Evolutionary conservation across 306 rosid genomes (phyloP), one percentile per base, ranked within the genome.

Genomic region (Quercus alba): DNA sequence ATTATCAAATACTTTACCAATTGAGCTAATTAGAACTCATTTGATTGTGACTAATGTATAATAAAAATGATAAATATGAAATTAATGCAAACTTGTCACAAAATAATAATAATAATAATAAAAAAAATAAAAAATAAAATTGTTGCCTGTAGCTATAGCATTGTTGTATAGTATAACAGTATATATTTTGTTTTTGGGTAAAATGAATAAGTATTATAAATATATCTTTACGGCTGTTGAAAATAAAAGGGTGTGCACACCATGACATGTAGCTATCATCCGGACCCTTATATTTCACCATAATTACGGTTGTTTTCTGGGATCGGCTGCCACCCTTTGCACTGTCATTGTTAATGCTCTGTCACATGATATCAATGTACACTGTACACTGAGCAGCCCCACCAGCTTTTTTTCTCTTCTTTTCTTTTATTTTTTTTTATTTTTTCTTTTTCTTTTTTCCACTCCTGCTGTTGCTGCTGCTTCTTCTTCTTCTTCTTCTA

Each of bases 271-370:
- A 57, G 62, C 80, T 84, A 17, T 80, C 84, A 59, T 35, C 59
- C 41, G 56, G 61, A 59, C 51, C 35, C 72, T 74, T 78, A 21
- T 56, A 70, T 55, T 80, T 35, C 84, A 68, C 77, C 57, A 74
- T 78, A 81, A 83, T 83, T 86, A 78, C 69, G 74, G 84, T 80
- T 73, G 85, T 81, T 82, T 84, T 84, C 70, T 81, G 90, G 90
- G 90, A 86, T 86, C 87, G 80, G 87, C 90, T 84, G 87, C 89
- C 81, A 64, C 79, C 77, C 78, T 80, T 83, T 74, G 90, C 88
- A 77, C 81, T 82, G 86, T 87, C 86, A 21, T 58, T 82, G 88
- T 87, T 77, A 35, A 84, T 86, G 87, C 85, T 41, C 78, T 84
- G 85, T 72, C 84, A 77, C 72, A 49, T 41, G 49, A 49, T 46